Evolutionary conservation across 1,139 yeast genomes (phyloP), one percentile per base, ranked within the genome.

Genomic region (Magnusiomyces tetraspermus): DNA sequence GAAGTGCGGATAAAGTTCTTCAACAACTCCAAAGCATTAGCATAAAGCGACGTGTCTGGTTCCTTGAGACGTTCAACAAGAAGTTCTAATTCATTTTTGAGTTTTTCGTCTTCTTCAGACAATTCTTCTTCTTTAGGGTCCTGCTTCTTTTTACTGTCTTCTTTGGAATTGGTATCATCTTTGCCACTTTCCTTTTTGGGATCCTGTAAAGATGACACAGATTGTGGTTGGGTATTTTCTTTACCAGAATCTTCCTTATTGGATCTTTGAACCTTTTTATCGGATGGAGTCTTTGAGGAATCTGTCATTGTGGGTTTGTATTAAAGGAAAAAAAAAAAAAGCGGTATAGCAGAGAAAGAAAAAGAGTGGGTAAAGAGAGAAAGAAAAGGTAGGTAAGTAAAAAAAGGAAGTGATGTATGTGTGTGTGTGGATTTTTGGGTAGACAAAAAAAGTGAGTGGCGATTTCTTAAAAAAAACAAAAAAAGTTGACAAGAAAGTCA

Each of bases 61-160:
- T 79, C 80, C 59, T 72, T 72, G 59, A 92, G 74, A 53, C 89
- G 78, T 68, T 88, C 95, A 13, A 89, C 97, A 48, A 92, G 76
- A 75, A 82, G 72, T 63, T 92, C 97, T 64, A 94, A 78, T 65
- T 89, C 96, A 56, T 79, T 82, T 66, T 92, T 92, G 61, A 94
- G 77, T 67, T 84, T 86, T 63, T 82, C 85, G 69, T 94, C 99
- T 68, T 92, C 98, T 68, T 90, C 98, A 44, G 90, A 84, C 57
- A 92, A 76, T 66, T 90, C 97, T 66, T 89, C 96, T 64, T 83
- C 79, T 59, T 73, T 68, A 55, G 71, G 62, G 54, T 69, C 63
- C 51, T 74, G 71, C 62, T 72, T 67, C 63, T 58, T 60, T 53
- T 61, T 59, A 54, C 57, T 59, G 48, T 61, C 57, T 48, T 43